Base-by-base conservation (phyloP, 257 asterid genomes). In the Plectranthus barbatus region DNA sequence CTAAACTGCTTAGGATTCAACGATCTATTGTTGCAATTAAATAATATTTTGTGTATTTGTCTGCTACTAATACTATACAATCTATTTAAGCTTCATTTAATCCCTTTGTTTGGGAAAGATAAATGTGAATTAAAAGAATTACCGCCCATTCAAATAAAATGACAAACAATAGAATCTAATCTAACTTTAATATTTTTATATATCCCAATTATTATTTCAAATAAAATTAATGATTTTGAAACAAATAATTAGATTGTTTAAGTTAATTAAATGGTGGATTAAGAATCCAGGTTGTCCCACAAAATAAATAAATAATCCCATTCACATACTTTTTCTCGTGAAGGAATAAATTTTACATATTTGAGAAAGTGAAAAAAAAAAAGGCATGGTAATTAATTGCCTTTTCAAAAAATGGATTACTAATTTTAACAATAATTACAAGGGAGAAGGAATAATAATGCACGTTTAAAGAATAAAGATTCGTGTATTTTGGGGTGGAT, bases 1-100 rank as follows among this genome's bases (percentile, higher is more conserved):
- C 14, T 23, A 14, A 40, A 40, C 41, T 60, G 73, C 71, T 76
- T 71, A 49, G 72, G 74, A 67, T 50, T 62, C 47, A 71, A 24
- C 75, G 58, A 72, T 72, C 51, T 50, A 50, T 19, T 29, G 48
- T 71, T 40, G 64, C 39, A 58, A 21, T 62, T 57, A 7, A 71
- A 42, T 63, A 71, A 64, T 53, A 21, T 12, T 60, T 42, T 52
- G 48, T 39, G 24, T 40, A 12, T 45, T 59, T 52, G 72, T 53
- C 56, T 31, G 14, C 36, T 42, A 44, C 13, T 54, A 56, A 3
- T 1, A 31, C 36, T 5, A 41, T 6, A 34, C 17, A 62, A 64
- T 40, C 26, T 33, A 36, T n/a, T 65, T 46, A 63, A 56, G 57
- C 5, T 17, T 42, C 44, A 7, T 0, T 50, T 29, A 9, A 58